Base-by-base conservation (phyloP, 768 basidiomycete species). In the Xerocomellus amylosporus region DNA sequence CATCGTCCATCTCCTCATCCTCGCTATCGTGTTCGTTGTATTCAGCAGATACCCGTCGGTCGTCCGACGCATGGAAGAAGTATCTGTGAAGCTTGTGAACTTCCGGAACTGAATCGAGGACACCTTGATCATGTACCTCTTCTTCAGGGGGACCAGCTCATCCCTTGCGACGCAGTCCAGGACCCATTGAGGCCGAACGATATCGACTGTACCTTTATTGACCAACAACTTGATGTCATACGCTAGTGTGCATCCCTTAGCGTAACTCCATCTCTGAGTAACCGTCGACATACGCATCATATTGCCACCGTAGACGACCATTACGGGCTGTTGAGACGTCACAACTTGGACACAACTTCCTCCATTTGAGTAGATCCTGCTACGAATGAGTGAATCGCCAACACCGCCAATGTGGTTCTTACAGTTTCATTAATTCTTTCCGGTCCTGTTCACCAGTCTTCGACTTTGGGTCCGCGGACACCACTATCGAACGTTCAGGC, bases 121-220 rank as follows among this genome's bases (percentile, higher is more conserved):
- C 30, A 50, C 56, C n/a, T 3, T 34, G 12, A 33, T 8, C 9
- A 37, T 37, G 46, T 62, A 93, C 93, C 82, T 87, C 71, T 86
- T 85, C 37, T 69, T 77, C 54, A 94, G 72, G 1, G 90, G 86
- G 26, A 83, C 70, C 19, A 76, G 74, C 53, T 80, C 73, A 12
- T 77, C 79, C 28, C 74, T 73, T 6, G 77, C 75, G n/a, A 95
- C 77, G 22, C 87, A 94, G 64, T 93, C 90, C 36, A 77, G 65
- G 50, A 98, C 75, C 93, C 94, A 98, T 28, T 79, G 73, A 0
- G 95, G 91, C 51, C 80, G 85, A 55, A 96, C 73, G 46, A 96
- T 83, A 58, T 92, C 87, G 51, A 84, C 74, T 1, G 76, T 74
- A 4, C 79, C 86, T 62, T 89, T 90, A 53, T 86, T 78, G 47